Evolutionary conservation across 768 basidiomycete genomes (phyloP), one percentile per base, ranked within the genome.

Genomic region (Dacryopinax primogenitus): DNA sequence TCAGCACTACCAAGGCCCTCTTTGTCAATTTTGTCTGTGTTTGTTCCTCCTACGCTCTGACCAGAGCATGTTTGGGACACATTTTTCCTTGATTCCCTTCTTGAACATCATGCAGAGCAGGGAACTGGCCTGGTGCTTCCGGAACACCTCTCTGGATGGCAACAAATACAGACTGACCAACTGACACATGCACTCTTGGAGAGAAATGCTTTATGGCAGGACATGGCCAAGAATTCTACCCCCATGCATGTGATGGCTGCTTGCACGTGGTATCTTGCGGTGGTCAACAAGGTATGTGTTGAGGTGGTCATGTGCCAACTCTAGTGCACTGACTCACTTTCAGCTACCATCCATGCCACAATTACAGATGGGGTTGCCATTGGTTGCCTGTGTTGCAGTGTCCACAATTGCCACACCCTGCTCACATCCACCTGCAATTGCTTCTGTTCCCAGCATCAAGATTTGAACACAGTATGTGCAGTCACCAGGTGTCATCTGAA

Each of bases 351-450:
- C 7, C 26, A 61, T 26, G 33, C 71, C 6, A 67, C 67, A 0
- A 72, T 75, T 15, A 73, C 70, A 16, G 75, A 77, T 70, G 74
- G 75, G 3, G 68, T 77, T 28, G 71, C 71, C 11, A 69, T 77
- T 62, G 76, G 75, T 6, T 72, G 71, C 62, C 72, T 72, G 0
- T 72, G 73, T 39, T 77, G 76, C 64, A 66, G 62, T 16, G 69
- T 71, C 1, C 73, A 74, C 39, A 68, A 75, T 41, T 77, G 76
- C 66, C 45, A 68, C 1, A 65, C 36, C 2, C 67, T 71, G 15
- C 66, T 75, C 13, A 18, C n/a, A 2, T 62, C 33, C 18, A 30
- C 51, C 2, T 62, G 63, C 6, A 51, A 70, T 33, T 68, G 65
- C 28, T 72, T 66, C 63, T 72, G 71, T 45, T 13, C 32, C 0